Conservation (phyloP, 768 basidiomycete species). For the Mycena leptocephala region DNA sequence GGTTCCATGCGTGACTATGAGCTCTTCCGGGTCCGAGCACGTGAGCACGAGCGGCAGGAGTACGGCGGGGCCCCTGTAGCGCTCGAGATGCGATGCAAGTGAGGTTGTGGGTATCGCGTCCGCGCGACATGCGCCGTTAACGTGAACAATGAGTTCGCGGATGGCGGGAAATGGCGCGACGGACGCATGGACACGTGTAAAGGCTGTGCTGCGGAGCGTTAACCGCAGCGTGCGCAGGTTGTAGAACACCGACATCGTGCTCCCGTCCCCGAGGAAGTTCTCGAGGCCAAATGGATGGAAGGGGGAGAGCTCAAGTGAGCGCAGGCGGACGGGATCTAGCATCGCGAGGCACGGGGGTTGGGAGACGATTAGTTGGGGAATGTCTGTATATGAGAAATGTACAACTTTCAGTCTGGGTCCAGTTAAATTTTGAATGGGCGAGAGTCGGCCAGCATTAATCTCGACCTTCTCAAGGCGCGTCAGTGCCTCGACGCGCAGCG, state of each 20-base stretch:
- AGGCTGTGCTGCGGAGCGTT: background rate
- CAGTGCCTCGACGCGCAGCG: background rate
- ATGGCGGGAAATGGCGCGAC: constrained; percentile 9
- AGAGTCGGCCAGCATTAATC: background rate
- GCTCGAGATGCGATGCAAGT: background rate
- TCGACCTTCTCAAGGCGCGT: background rate
- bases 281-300: background rate
- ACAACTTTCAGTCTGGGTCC: background rate
- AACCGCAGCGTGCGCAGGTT: background rate
- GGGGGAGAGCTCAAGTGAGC: background rate
- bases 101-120: background rate
- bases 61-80: background rate
- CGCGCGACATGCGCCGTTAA: background rate
- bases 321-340: background rate
- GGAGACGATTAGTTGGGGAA: background rate
- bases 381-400: background rate
- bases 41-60: background rate
- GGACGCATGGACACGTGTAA: background rate
- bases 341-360: background rate
- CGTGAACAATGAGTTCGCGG: background rate
- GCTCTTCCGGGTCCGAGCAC: background rate
- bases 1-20: background rate
- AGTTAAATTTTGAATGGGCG: background rate
- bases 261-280: background rate
- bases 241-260: background rate